Evolutionary conservation across 2,329 filamentous ascomycete genomes (phyloP), one percentile per base, ranked within the genome.

Genomic region (Endoconidiophora laricicola): DNA sequence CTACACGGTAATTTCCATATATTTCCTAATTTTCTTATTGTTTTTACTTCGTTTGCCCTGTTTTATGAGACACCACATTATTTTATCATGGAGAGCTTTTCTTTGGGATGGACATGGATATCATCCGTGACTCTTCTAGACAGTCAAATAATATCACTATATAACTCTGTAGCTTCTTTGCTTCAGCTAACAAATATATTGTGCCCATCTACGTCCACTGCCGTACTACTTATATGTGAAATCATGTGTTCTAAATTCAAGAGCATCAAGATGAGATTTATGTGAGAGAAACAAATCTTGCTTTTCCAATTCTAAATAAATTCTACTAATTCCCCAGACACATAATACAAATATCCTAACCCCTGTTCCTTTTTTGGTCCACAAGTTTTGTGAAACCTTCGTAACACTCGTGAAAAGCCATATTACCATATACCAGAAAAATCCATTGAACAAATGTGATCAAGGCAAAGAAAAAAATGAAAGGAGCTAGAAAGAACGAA

Each of bases 401-500:
- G 39, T 41, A 37, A 46, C 45, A 40, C 38, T 46, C 44, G 23
- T 46, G 24, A 41, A 51, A 41, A 45, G 37, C 43, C 36, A 51
- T 42, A 52, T 40, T 33, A 33, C 39, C 33, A 43, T 41, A 52
- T 18, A 44, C 33, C 41, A 45, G 23, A 39, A 52, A 40, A 48
- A 42, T 20, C 24, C 12, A 33, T 16, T 42, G 42, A 20, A 26
- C 9, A 43, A 43, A 43, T 18, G 42, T 33, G 23, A 41, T 29
- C 23, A 20, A 41, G 38, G n/a, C 33, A 26, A 46, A 29, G 22
- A 48, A 37, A 24, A 16, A 48, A 9, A 42, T 6, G 4, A 41
- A 43, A 36, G 33, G 18, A 39, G 18, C 16, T 12, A 18, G 12
- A 46, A 47, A 16, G 38, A 18, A 38, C 22, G 39, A 14, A 36